phyloP scores from a whole-genome alignment of 768 basidiomycete species.

The Trametes villosa region DNA sequence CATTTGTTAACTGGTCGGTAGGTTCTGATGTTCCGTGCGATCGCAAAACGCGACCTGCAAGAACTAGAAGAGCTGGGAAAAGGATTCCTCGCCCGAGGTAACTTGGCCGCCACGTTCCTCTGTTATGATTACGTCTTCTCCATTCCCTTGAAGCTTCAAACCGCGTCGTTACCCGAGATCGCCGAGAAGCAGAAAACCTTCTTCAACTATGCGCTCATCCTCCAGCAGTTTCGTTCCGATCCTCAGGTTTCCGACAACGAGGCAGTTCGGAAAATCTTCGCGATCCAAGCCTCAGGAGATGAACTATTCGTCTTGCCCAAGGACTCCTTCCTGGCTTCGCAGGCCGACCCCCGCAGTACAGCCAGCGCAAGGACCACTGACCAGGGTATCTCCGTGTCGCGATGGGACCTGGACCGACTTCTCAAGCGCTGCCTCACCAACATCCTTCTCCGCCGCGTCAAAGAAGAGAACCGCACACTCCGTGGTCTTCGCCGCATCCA shows the following conservation, averaged over 20 bases:
- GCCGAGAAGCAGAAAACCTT: conserved; percentile 4
- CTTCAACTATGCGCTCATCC: not conserved
- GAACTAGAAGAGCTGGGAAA: conserved; percentile 40
- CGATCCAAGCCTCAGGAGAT: conserved; percentile 33
- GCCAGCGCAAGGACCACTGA: not conserved
- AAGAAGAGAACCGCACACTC: conserved; percentile 40
- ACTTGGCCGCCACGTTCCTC: conserved; percentile 42
- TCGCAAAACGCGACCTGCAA: conserved; percentile 28
- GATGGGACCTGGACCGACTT: conserved; percentile 26
- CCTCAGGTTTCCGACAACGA: not conserved
- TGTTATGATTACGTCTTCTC: conserved; percentile 49
- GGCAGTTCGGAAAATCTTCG: conserved; percentile 40
- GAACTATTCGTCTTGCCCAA: conserved; percentile 35
- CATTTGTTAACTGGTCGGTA: conserved; percentile 9
- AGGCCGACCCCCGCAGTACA: not conserved
- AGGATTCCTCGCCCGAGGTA: conserved; percentile 35
- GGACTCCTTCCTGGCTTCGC: conserved; percentile 33
- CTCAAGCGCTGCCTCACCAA: conserved; percentile 33
- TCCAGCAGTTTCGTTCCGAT: not conserved
- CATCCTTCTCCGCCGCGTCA: conserved; percentile 36
- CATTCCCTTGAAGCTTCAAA: conserved; percentile 31
- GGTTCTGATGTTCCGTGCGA: conserved; percentile 42
- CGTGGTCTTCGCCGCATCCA: conserved; percentile 37
- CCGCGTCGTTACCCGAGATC: conserved; percentile 32
- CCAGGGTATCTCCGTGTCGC: conserved; percentile 5